Evolutionary conservation across 108 stramenopile species (phyloP), one percentile per base, ranked within the genome.

Genomic region (Skeletonema grethae): DNA sequence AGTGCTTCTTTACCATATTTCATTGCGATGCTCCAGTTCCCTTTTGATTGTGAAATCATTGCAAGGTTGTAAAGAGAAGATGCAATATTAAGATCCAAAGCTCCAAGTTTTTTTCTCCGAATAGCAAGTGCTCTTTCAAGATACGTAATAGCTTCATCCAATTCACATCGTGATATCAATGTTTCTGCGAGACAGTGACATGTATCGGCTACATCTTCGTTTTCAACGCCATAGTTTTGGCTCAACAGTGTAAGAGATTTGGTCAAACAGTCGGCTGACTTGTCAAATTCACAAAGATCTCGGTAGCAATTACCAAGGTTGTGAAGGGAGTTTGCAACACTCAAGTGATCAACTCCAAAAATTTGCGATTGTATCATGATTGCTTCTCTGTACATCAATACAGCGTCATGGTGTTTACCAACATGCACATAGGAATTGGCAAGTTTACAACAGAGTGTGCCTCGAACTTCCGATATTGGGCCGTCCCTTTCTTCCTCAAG

Each of bases 221-320:
- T 72, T 4, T 85, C 81, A 4, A 75, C 75, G 25, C 73, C 84
- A 22, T 64, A 55, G 41, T 62, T 24, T n/a, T 68, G 34, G 34
- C 46, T 60, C 28, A 70, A 58, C 50, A 82, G 56, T 6, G 36
- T 34, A 16, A 85, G 69, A 11, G 84, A 72, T 45, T 82, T 77
- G 20, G 77, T 20, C 34, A 85, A 58, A 56, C 81, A 72, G 20
- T 82, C 71, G 9, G 58, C 63, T 18, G 80, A 77, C 34, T 79
- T 82, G 13, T 82, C 81, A 34, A 71, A 70, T 24, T 82, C 77
- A 28, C 77, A 67, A 31, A 77, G 39, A 15, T 79, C 70, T 9
- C 68, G 68, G 35, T 78, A 77, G 36, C 80, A 85, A 60, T 82
- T 85, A 0, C 84, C 84, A 56, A 84, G 68, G 62, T 85, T 85